Conservation (phyloP, 768 basidiomycete species). For the Lactarius tabidus region DNA sequence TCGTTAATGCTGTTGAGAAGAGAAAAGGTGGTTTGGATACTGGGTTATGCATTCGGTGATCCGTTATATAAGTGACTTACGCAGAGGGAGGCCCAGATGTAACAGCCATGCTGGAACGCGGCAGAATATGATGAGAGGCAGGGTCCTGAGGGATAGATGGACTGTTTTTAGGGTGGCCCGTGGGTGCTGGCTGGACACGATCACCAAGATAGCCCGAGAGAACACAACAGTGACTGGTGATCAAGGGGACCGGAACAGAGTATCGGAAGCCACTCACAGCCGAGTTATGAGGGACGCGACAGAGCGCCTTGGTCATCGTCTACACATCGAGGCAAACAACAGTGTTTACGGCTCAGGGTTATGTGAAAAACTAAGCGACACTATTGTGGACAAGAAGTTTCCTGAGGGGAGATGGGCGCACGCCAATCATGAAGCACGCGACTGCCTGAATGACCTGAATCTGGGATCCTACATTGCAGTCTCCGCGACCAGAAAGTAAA, state of each 20-base stretch:
- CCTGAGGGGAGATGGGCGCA: constrained; percentile 15
- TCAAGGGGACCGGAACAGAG: constrained; percentile 25
- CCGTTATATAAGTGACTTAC: constrained; percentile 18
- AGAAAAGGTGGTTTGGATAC: background rate
- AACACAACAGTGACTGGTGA: constrained; percentile 11
- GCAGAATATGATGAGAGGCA: constrained; percentile 1
- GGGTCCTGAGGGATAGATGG: background rate
- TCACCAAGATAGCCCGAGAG: constrained; percentile 20
- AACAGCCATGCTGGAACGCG: constrained; percentile 1
- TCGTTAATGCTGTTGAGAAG: constrained; percentile 2
- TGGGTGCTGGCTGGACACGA: constrained; percentile 24
- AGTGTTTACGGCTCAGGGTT: constrained; percentile 10
- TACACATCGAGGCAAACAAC: constrained; percentile 18
- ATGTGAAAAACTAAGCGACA: constrained; percentile 21
- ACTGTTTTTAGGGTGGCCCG: constrained; percentile 19
- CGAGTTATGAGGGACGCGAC: constrained; percentile 23
- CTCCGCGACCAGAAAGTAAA: constrained; percentile 21
- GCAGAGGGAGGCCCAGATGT: constrained; percentile 10
- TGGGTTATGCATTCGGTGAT: background rate
- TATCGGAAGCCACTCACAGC: background rate
- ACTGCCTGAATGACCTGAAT: constrained; percentile 12
- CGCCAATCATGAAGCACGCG: constrained; percentile 26
- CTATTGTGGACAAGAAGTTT: constrained; percentile 17
- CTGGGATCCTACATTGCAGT: constrained; percentile 15
- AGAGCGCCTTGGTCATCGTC: constrained; percentile 8